Evolutionary conservation across 257 asterid genomes (phyloP), one percentile per base, ranked within the genome.

Genomic region (Solanum tarijense): DNA sequence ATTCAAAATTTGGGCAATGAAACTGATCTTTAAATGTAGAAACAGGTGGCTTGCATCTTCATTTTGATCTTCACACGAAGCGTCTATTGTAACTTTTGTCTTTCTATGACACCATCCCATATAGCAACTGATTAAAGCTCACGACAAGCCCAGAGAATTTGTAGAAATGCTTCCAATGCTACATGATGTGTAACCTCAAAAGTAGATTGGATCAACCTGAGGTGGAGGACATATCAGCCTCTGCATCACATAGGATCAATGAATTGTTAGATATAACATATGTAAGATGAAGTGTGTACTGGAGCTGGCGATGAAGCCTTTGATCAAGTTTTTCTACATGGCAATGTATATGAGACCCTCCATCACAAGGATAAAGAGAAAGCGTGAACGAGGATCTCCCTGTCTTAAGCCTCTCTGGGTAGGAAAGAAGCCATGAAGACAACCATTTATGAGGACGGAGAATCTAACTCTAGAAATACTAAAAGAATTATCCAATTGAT

Each of bases 231-330:
- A 0, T 35, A 69, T 13, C 75, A 29, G 1, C 12, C 39, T 68
- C 36, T 68, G 0, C 12, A 27, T 68, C 74, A 27, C 21, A 27
- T 0, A 68, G 5, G 75, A 69, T 69, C 78, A 14, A 68, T 16
- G 36, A 68, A 27, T 68, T 1, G 36, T 29, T 0, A 68, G 0
- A 27, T 29, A 1, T 12, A 68, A 68, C 55, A 0, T 0, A 46
- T 0, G 55, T 46, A 46, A 46, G 55, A 46, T 68, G 36, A 27
- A 27, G 75, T 68, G 75, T 27, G 12, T 27, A 29, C 5, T 13
- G 36, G 35, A 68, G 75, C 5, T 6, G 10, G 0, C 21, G 1
- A 6, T 68, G 0, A 0, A 68, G 21, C 23, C 21, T 68, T 68
- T 27, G 75, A 6, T 68, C 75, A 31, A 68, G 0, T 12, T 27